Conservation (phyloP, 768 basidiomycete genomes). For the Auricularia cornea region DNA sequence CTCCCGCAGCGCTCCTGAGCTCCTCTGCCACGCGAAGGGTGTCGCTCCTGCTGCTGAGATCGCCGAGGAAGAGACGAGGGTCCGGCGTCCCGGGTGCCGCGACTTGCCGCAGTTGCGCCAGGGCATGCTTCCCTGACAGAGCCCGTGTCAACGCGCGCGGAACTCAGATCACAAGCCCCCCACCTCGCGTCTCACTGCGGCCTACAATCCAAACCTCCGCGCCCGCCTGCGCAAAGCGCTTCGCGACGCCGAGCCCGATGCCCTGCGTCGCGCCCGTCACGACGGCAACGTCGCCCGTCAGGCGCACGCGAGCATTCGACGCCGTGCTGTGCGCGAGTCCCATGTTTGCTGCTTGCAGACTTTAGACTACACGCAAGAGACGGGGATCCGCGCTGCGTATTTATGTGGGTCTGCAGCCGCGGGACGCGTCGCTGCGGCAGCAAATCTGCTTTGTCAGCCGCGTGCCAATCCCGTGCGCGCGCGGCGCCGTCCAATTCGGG, state of each 20-base stretch:
- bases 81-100: not conserved
- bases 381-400: no score
- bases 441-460: no score
- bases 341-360: no score
- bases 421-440: no score
- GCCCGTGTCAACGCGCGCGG: not conserved
- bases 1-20: not conserved
- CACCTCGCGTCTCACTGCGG: not conserved
- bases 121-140: not conserved
- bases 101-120: not conserved
- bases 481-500: no score
- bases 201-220: not conserved
- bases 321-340: no score
- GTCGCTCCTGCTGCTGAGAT: not conserved
- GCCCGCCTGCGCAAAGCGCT: conserved; percentile 19
- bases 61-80: not conserved
- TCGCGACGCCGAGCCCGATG: conserved; percentile 19
- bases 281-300: conserved; percentile 13
- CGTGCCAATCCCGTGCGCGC: no score
- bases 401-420: no score
- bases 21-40: not conserved
- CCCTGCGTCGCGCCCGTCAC: conserved; percentile 20
- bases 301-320: not conserved
- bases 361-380: no score
- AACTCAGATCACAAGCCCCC: not conserved